phyloP scores from a whole-genome alignment of 139 green algal genomes.

The Micractinium sp. region DNA sequence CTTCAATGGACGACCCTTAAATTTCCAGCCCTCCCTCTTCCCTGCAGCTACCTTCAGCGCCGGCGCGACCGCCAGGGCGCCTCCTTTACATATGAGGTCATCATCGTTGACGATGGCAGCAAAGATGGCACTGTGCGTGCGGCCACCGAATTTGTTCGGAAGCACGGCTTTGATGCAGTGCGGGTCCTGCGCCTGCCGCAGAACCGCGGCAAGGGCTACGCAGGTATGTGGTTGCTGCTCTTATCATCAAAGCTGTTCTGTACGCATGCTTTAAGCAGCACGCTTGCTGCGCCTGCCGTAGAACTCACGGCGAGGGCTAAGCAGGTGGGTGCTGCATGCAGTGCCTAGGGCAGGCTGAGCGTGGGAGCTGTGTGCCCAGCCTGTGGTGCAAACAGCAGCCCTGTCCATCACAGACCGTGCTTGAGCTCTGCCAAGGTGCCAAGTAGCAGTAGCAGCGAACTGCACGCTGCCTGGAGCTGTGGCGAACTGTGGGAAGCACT shows the following conservation, averaged over 20 bases:
- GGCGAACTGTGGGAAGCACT: not conserved
- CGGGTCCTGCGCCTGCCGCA: conserved; percentile 76
- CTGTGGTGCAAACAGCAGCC: no score
- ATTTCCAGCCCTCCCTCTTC: not conserved
- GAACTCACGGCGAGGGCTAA: no score
- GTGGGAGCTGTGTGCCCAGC: not conserved
- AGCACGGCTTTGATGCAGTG: conserved; percentile 80
- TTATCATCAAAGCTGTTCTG: not conserved
- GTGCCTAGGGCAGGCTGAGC: not conserved
- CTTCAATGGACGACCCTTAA: not conserved
- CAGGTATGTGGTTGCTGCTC: not conserved
- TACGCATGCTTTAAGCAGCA: not conserved
- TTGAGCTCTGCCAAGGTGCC: no score
- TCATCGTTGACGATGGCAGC: conserved; percentile 97
- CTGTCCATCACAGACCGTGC: no score
- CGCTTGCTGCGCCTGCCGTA: not conserved
- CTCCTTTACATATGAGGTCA: conserved; percentile 91
- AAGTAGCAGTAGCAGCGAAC: not conserved
- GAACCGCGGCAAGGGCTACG: conserved; percentile 88
- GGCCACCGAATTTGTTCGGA: conserved; percentile 69
- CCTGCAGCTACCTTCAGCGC: conserved; percentile 70
- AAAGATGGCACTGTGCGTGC: conserved; percentile 77
- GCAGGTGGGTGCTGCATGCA: not conserved
- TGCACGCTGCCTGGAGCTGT: no score
- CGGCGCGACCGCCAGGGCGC: conserved; percentile 72